phyloP scores from a whole-genome alignment of 1,284 basidiomycete genomes.

The Golubevia sp. region DNA sequence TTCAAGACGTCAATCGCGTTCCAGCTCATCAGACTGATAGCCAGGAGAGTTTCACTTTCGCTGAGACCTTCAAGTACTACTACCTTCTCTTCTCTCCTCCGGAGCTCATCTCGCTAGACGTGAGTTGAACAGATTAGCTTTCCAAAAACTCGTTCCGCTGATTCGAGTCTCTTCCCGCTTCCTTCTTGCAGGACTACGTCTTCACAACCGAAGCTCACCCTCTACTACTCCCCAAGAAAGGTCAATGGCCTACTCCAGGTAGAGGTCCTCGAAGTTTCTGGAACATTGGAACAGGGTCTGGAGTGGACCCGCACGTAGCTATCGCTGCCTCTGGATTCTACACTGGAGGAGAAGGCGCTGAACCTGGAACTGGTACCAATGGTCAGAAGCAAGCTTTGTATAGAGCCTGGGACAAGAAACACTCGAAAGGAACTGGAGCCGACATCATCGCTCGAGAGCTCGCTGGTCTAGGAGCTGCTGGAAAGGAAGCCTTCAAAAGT shows the following conservation, averaged over 20 bases:
- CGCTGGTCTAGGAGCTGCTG: no score
- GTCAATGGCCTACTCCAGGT: slow-evolving; percentile 33
- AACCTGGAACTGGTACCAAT: slow-evolving; percentile 43
- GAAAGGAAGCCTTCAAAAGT: no score
- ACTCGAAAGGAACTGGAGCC: slow-evolving; percentile 1
- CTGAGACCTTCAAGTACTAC: slow-evolving; percentile 59
- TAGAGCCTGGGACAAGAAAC: slow-evolving; percentile 24
- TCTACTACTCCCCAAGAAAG: slow-evolving; percentile 40
- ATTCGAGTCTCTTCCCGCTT: neutral
- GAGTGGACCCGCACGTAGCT: slow-evolving; percentile 19
- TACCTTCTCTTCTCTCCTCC: slow-evolving; percentile 61
- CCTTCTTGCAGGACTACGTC: slow-evolving; percentile 38
- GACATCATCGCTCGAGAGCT: no score
- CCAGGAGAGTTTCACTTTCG: slow-evolving; percentile 56
- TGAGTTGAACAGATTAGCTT: slow-evolving; percentile 5
- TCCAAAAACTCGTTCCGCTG: neutral
- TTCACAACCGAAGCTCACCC: slow-evolving; percentile 60
- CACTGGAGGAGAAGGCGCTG: slow-evolving; percentile 38
- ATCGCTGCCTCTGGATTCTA: slow-evolving; percentile 17
- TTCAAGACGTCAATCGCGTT: slow-evolving; percentile 38
- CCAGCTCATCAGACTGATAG: slow-evolving; percentile 36
- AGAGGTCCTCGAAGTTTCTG: slow-evolving; percentile 38
- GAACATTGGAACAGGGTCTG: slow-evolving; percentile 3
- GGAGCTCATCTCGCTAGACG: slow-evolving; percentile 50
- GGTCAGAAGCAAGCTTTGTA: slow-evolving; percentile 42